Percentiles rank a stretch among this genome's conserved stretches.
Conservation (phyloP, 148 eudicot genomes). For the Chenopodium album region DNA sequence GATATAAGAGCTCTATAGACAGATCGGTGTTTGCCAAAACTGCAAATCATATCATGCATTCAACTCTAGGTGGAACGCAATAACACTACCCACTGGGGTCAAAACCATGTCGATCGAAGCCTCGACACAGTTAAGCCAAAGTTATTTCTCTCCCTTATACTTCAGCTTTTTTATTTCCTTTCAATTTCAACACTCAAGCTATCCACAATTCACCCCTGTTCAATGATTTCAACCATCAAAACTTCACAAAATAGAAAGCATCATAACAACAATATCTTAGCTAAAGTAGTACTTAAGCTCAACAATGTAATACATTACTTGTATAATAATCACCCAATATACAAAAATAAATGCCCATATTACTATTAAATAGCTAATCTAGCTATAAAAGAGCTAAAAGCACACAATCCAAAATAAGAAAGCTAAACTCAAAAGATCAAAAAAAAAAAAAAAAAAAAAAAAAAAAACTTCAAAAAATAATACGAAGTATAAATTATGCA, state of each 20-base stretch:
- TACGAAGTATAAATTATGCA: no score
- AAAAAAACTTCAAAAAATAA: no score
- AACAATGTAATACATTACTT: no score
- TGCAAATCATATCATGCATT: slow-evolving; percentile 69
- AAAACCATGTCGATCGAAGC: slow-evolving; percentile 26
- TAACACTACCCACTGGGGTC: slow-evolving; percentile 29
- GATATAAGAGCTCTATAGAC: slow-evolving; percentile 75
- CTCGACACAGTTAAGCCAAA: slow-evolving; percentile 9
- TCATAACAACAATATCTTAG: neutral
- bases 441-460: no score
- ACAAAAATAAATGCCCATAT: no score
- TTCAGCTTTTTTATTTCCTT: neutral
- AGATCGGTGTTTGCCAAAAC: slow-evolving; percentile 64
- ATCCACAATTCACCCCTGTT: slow-evolving; percentile 15
- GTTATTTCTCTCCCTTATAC: neutral
- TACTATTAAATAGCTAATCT: neutral
- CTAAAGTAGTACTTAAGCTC: neutral
- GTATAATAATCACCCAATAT: no score
- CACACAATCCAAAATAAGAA: neutral
- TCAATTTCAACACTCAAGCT: neutral
- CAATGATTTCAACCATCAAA: neutral
- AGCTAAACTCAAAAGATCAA: neutral
- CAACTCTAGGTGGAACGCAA: slow-evolving; percentile 50
- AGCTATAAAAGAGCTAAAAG: no score
- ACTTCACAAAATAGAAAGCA: neutral